A percentile compares a stretch with the other conserved stretches of the same genome.
These are phyloP conservation scores for Xylaria castorea DNA, from an alignment of 495 filamentous ascomycete species.

Conservation along the genomic window DNA sequence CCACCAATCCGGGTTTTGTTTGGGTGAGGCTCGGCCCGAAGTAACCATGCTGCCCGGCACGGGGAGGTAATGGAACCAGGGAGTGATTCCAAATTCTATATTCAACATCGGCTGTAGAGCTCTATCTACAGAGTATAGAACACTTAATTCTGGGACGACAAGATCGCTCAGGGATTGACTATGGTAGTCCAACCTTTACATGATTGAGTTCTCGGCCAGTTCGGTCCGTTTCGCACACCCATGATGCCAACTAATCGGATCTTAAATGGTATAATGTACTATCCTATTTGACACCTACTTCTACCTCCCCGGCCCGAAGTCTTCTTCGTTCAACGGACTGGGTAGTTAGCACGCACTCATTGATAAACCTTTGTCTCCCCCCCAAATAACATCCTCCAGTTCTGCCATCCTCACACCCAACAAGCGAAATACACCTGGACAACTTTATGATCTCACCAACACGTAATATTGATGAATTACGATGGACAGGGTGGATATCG, in stretches of 20 bases:
- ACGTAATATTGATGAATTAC: not conserved
- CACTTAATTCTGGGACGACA: not conserved
- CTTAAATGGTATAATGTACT: not conserved
- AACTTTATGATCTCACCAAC: not conserved
- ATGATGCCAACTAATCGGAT: no score
- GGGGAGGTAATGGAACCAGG: not conserved
- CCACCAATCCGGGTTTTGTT: not conserved
- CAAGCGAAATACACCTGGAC: not conserved
- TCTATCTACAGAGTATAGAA: not conserved
- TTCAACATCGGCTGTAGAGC: not conserved
- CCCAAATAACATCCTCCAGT: no score
- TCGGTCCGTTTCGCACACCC: slow-evolving; percentile 5
- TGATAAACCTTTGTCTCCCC: not conserved
- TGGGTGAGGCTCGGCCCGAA: slow-evolving; percentile 22
- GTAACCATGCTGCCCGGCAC: slow-evolving; percentile 5
- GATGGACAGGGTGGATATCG: not conserved
- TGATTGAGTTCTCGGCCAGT: not conserved
- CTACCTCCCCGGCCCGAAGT: slow-evolving; percentile 9
- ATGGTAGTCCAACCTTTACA: not conserved
- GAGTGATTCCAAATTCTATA: not conserved
- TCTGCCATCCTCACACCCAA: not conserved
- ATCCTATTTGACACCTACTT: not conserved
- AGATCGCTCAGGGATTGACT: not conserved
- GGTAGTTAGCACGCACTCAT: not conserved
- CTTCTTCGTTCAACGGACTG: not conserved